These are phyloP conservation scores for Penicillium lividum DNA, from an alignment of 495 filamentous ascomycete genomes.

Conservation along the genomic window DNA sequence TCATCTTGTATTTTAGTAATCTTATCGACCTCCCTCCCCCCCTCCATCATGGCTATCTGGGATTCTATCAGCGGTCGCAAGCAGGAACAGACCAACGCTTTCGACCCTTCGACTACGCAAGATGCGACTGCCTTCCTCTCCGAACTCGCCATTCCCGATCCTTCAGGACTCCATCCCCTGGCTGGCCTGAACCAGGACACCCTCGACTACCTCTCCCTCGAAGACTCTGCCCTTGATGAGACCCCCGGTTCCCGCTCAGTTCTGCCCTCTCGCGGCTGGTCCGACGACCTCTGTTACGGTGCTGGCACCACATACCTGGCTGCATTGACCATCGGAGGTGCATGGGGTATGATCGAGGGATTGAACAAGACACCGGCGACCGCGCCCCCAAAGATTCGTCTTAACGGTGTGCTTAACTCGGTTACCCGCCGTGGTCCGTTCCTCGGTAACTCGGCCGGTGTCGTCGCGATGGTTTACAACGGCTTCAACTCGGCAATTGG, in stretches of 20 bases:
- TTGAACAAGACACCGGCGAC: conserved; percentile 67
- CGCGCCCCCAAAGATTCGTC: conserved; percentile 82
- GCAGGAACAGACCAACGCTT: conserved; percentile 60
- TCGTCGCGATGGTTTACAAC: conserved; percentile 94
- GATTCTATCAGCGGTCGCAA: conserved; percentile 84
- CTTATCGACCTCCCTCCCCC: conserved; percentile 16
- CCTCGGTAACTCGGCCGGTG: conserved; percentile 90
- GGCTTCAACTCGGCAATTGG: conserved; percentile 91
- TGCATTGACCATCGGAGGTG: conserved; percentile 81
- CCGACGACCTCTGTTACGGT: conserved; percentile 96
- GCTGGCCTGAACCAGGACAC: conserved; percentile 89
- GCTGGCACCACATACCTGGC: conserved; percentile 90
- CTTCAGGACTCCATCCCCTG: conserved; percentile 86
- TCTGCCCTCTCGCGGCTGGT: conserved; percentile 93
- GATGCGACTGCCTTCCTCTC: conserved; percentile 82
- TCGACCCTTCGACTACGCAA: conserved; percentile 68
- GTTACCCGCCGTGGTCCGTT: conserved; percentile 94
- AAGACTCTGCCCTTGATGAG: conserved; percentile 85
- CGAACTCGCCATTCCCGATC: conserved; percentile 71
- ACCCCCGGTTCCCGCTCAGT: conserved; percentile 84
- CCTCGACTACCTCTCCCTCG: conserved; percentile 90
- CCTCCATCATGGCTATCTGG: conserved; percentile 73
- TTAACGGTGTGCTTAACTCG: conserved; percentile 92
- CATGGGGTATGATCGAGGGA: conserved; percentile 89
- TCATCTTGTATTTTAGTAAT: conserved; percentile 30